Base-by-base conservation (phyloP, 306 rosid species). In the Quillaja saponaria region DNA sequence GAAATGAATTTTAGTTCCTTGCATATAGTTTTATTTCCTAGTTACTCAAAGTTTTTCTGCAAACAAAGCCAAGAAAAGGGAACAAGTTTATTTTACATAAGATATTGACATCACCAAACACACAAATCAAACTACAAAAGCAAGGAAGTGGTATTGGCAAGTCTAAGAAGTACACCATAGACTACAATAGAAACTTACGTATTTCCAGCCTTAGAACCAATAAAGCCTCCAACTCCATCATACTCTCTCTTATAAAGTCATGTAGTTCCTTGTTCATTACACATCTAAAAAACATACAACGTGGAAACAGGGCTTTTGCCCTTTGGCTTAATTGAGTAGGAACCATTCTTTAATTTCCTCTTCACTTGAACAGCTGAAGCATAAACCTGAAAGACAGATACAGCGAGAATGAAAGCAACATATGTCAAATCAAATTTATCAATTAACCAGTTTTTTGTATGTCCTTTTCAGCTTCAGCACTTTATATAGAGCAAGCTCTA, bases 161-260 rank as follows among this genome's bases (percentile, higher is more conserved):
- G 4, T n/a, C 14, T 13, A 33, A 40, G 12, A 10, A 55, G 44
- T 44, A 37, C 19, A 62, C 67, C 37, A 51, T 6, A 33, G 40
- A 61, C 40, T 21, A 21, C 6, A 55, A 20, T 14, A 41, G 56
- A 55, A 31, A 84, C 96, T 84, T 83, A 92, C 94, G 80, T 86
- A 72, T 81, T 88, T 73, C 99, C 99, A 28, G 86, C 94, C 82
- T 45, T 71, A 33, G 90, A 71, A 65, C 96, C 95, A 67, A 89
- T 47, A 72, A 86, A 92, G 61, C 96, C 99, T 66, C 95, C 94
- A 74, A 89, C 72, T 55, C 99, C 92, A 54, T 77, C 81, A 55
- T 68, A 74, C 49, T 92, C 99, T 92, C 99, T 61, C 76, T 74
- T 60, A 89, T 69, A 63, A 74, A 89, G 73, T 92, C 99, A 62